Evolutionary conservation across 2,329 filamentous ascomycete genomes (phyloP), one percentile per base, ranked within the genome.

Genomic region (Teratosphaeria nubilosa): DNA sequence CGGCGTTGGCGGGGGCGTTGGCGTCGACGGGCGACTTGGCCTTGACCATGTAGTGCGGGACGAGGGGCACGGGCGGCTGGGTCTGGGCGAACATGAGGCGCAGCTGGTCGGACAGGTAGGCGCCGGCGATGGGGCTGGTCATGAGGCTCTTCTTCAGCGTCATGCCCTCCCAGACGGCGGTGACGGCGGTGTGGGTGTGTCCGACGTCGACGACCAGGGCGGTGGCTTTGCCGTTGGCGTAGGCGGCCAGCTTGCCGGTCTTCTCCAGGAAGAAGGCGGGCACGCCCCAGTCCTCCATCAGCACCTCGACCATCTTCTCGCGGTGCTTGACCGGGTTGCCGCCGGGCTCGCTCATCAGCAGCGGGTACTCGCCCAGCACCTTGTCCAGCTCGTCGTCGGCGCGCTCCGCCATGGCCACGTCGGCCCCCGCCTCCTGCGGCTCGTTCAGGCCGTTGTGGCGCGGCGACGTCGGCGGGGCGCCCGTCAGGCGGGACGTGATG

Each of bases 271-370:
- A 99, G 74, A 96, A 97, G 5, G 94, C 94, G 20, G 94, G 94
- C 58, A 87, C 88, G 30, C 90, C 91, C 91, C 94, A 99, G 70
- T 85, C 89, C 79, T 99, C 94, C 86, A 99, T 96, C 60, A 90
- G 91, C 62, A 97, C 85, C 77, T 99, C 94, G 68, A 96, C 92
- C 48, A 87, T 86, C 82, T 94, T 95, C 77, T 99, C 94, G 60
- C 95, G 82, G 60, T 88, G 84, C 77, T 96, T 96, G 51, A 83
- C 75, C 27, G 85, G 82, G 75, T 96, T 97, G 91, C 92, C 97
- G 11, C 90, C 88, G 14, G 91, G 88, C 75, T 99, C 94, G 0
- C 90, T 96, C 83, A 99, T 87, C 59, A 99, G 80, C 60, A 99
- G 77, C 7, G 94, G 95, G 73, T 89, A 94, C 73, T 97, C 94